Evolutionary conservation across 2,329 filamentous ascomycete species (phyloP).

Genomic region (Trichoderma afroharzianum): DNA sequence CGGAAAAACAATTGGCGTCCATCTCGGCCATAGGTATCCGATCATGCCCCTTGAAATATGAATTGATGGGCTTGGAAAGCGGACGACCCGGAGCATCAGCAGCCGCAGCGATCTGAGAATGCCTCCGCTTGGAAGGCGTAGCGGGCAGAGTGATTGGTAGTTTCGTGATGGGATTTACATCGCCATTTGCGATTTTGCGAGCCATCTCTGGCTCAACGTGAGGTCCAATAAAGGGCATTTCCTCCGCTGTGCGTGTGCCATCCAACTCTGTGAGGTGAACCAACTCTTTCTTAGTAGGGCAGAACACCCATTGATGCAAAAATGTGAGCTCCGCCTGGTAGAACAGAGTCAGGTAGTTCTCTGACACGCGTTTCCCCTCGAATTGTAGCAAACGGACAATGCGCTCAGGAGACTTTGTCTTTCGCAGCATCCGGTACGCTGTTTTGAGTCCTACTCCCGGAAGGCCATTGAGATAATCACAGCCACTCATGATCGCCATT

Average conservation of each 20-base stretch:
- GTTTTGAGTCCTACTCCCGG: conserved; percentile 88
- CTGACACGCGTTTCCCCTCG: conserved; percentile 80
- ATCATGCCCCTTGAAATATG: conserved; percentile 49
- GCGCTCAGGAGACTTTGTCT: conserved; percentile 82
- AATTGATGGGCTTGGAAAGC: conserved; percentile 48
- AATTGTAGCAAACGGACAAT: conserved; percentile 81
- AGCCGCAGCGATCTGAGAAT: conserved; percentile 34
- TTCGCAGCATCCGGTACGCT: conserved; percentile 83
- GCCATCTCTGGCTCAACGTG: conserved; percentile 68
- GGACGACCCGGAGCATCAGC: conserved; percentile 24
- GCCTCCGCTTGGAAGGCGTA: conserved; percentile 41
- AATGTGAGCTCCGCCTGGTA: conserved; percentile 88
- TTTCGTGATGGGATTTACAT: conserved; percentile 89
- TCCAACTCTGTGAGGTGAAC: conserved; percentile 71
- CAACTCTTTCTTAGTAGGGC: conserved; percentile 65
- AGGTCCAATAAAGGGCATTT: conserved; percentile 78
- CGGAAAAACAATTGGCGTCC: conserved; percentile 58
- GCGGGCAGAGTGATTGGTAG: conserved; percentile 47
- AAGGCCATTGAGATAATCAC: conserved; percentile 88
- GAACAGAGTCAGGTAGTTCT: conserved; percentile 77
- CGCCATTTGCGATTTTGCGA: conserved; percentile 70
- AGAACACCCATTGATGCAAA: conserved; percentile 91
- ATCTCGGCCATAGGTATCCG: conserved; percentile 60
- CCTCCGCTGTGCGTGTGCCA: conserved; percentile 58
- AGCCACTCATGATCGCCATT: conserved; percentile 96